phyloP scores from a whole-genome alignment of 2,329 filamentous ascomycete species.

The Cladosporium halotolerans region DNA sequence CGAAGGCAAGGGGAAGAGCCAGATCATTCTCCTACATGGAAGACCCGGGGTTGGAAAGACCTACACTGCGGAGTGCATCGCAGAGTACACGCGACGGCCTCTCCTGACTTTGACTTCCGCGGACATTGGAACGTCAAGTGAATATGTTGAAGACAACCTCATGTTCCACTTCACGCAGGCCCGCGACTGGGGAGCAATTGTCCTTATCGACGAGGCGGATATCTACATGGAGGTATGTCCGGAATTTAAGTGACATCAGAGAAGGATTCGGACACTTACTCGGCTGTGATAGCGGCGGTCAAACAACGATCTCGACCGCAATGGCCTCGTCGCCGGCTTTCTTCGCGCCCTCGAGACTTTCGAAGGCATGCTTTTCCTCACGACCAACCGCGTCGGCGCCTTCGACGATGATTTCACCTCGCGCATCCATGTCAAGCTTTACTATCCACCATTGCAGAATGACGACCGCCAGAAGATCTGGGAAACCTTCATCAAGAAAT shows the following conservation, averaged over 20 bases:
- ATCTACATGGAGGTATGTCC: conserved; percentile 60
- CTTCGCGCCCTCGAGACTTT: conserved; percentile 34
- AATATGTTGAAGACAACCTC: conserved; percentile 43
- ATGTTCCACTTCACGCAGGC: conserved; percentile 44
- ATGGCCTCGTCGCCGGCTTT: conserved; percentile 62
- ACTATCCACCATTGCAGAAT: conserved; percentile 18
- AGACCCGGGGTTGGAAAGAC: conserved; percentile 36
- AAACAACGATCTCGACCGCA: conserved; percentile 72
- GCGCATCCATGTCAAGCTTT: conserved; percentile 28
- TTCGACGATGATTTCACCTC: conserved; percentile 33
- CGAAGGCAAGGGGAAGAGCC: conserved; percentile 32
- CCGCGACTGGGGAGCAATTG: conserved; percentile 38
- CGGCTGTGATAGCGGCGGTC: conserved; percentile 51
- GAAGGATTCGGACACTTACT: neutral
- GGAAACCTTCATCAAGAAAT: conserved; percentile 4
- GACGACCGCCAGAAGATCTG: conserved; percentile 7
- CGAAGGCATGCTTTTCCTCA: conserved; percentile 33
- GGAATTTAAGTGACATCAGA: neutral
- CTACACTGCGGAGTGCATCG: conserved; percentile 32
- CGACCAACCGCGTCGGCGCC: conserved; percentile 30
- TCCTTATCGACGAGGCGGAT: conserved; percentile 76
- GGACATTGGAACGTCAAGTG: conserved; percentile 39
- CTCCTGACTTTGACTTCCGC: conserved; percentile 41
- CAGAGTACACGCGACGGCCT: conserved; percentile 31
- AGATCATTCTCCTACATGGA: conserved; percentile 33